Evolutionary conservation across 2,329 filamentous ascomycete genomes (phyloP).

Genomic region (Aspergillus flavus): DNA sequence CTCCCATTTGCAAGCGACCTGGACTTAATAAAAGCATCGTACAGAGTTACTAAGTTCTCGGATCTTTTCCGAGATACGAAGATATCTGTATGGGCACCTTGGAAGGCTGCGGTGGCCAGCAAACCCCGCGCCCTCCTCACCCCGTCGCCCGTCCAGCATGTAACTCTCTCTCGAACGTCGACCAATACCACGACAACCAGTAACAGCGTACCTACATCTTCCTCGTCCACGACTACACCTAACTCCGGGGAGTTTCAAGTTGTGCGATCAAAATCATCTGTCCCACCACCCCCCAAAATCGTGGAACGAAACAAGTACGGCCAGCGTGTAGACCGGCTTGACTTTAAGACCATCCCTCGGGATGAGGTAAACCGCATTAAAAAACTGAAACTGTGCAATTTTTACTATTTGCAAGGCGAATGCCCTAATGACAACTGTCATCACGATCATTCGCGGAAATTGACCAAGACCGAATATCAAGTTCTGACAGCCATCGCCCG

Average conservation of each 20-base stretch:
- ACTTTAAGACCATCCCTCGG: conserved; percentile 54
- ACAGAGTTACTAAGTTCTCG: conserved; percentile 53
- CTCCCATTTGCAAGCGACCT: conserved; percentile 59
- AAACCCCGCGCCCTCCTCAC: conserved; percentile 35
- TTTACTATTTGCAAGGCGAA: conserved; percentile 60
- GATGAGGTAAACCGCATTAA: conserved; percentile 62
- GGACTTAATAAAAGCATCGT: conserved; percentile 48
- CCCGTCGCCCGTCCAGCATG: conserved; percentile 39
- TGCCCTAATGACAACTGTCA: conserved; percentile 60
- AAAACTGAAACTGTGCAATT: conserved; percentile 65
- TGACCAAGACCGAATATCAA: conserved; percentile 55
- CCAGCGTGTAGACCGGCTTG: conserved; percentile 60
- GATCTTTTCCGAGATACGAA: conserved; percentile 58
- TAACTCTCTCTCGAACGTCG: conserved; percentile 39
- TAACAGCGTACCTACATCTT: conserved; percentile 37
- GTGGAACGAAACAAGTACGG: conserved; percentile 62
- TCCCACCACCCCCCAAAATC: conserved; percentile 30
- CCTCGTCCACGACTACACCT: conserved; percentile 38
- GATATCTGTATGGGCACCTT: conserved; percentile 42
- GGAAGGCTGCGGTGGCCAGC: conserved; percentile 34
- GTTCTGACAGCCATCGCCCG: conserved; percentile 62
- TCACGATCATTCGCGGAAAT: conserved; percentile 57
- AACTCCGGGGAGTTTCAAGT: conserved; percentile 44
- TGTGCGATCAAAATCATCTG: conserved; percentile 38
- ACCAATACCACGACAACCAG: conserved; percentile 43